Conservation (phyloP, 306 rosid genomes). For the Cicer cuneatum region DNA sequence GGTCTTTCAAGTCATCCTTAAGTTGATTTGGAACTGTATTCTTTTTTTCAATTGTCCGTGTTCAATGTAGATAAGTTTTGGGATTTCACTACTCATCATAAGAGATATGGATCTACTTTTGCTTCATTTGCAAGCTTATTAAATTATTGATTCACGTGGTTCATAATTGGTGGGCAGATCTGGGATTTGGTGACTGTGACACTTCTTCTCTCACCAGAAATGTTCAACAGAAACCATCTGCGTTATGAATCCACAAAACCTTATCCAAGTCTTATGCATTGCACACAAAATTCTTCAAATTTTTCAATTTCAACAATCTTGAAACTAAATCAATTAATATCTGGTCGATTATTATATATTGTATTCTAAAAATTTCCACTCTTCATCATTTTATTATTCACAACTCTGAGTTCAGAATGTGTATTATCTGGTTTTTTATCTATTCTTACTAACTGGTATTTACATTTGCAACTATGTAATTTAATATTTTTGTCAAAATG, state of each 20-base stretch:
- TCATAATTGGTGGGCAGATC: slow-evolving; percentile 29
- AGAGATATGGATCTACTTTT: slow-evolving; percentile 26
- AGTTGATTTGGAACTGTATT: slow-evolving; percentile 28
- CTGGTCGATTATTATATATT: background rate
- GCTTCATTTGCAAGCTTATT: slow-evolving; percentile 12
- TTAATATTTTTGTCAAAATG: background rate
- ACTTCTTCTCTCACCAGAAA: slow-evolving; percentile 1
- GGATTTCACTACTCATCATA: slow-evolving; percentile 5
- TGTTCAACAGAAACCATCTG: slow-evolving; percentile 14
- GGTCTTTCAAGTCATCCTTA: slow-evolving; percentile 31
- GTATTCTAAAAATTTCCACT: background rate
- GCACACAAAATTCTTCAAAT: background rate
- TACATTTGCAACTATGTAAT: background rate
- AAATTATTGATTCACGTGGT: slow-evolving; percentile 5
- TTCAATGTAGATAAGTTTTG: slow-evolving; percentile 17
- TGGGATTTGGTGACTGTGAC: slow-evolving; percentile 10
- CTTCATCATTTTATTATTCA: background rate
- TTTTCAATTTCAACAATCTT: slow-evolving; percentile 22
- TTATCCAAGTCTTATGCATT: background rate
- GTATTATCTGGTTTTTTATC: background rate
- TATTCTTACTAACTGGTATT: background rate
- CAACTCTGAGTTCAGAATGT: background rate
- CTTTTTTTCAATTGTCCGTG: slow-evolving; percentile 13
- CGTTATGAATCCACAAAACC: slow-evolving; percentile 27
- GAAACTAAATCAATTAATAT: slow-evolving; percentile 20